Base-by-base conservation (phyloP, 495 filamentous ascomycete species). In the Xylaria venustula region DNA sequence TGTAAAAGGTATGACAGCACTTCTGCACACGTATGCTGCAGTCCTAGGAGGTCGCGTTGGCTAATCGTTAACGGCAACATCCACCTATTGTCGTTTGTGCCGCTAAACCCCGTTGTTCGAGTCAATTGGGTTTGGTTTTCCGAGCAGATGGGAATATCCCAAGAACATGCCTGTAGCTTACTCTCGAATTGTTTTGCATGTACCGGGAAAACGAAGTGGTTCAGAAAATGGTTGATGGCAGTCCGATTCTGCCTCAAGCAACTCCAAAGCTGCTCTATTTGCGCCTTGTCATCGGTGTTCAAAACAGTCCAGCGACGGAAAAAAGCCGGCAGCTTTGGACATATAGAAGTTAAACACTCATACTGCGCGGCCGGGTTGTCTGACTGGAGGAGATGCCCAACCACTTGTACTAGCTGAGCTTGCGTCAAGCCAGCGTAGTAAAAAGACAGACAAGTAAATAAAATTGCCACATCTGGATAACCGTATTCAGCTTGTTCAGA, bases 391-490 rank as follows among this genome's bases (percentile, higher is more conserved):
- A 83, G 61, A 0, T 75, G 62, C 22, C 75, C 63, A 1, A 82
- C 55, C 2, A 66, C 69, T 26, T 79, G 65, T 17, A 65, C 63
- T 7, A 83, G 70, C 45, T 83, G 79, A 11, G 54, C 40, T 19
- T 65, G 12, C 23, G 51, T 72, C 0, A 85, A 50, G 4, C 82
- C 80, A 15, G 69, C 66, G 47, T 83, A 83, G 63, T 83, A 85
- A 64, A 82, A 84, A 0, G 77, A 69, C 2, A 85, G 64, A 40
- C 77, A 82, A 0, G 82, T 84, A 20, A 83, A 79, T 0, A 83
- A 32, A 20, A 84, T 84, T 9, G 80, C 74, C 7, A 83, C 81
- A 63, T 85, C 82, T 3, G 82, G 81, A 61, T 85, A 80, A 15
- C 82, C 80, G 62, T 70, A 84, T 59, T 84, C 81, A 7, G 80